Evolutionary conservation across 805 yeast species (phyloP).

Genomic region (Maudiozyma turicensis): DNA sequence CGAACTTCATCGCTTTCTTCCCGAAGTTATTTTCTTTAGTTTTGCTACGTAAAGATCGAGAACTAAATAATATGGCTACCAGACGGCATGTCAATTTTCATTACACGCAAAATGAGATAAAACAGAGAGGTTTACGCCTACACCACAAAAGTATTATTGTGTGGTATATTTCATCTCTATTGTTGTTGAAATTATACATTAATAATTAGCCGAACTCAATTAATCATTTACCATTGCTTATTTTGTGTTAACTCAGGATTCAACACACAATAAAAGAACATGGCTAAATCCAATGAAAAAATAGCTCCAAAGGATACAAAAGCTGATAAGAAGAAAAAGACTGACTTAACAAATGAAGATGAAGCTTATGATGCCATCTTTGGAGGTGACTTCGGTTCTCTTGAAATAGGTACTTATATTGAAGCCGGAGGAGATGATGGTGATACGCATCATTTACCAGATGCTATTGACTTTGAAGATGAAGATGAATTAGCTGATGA

Average conservation of each 20-base stretch:
- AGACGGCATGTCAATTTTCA: too few relatives aligned
- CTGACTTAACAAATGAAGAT: slow-evolving; percentile 29
- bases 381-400: slow-evolving; percentile 30
- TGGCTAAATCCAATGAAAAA: background rate
- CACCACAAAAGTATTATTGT: too few relatives aligned
- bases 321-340: slow-evolving; percentile 1
- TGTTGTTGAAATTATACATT: too few relatives aligned
- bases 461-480: slow-evolving; percentile 90
- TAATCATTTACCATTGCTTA: too few relatives aligned
- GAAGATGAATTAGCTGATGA: slow-evolving; percentile 94
- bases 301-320: background rate
- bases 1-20: background rate
- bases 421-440: slow-evolving; percentile 32
- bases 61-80: too few relatives aligned
- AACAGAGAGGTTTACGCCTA: too few relatives aligned
- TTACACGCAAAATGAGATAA: too few relatives aligned
- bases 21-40: too few relatives aligned
- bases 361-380: slow-evolving; percentile 32
- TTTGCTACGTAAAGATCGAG: background rate
- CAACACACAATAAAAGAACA: background rate
- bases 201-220: too few relatives aligned
- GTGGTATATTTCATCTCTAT: too few relatives aligned
- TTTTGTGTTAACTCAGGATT: too few relatives aligned
- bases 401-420: slow-evolving; percentile 26
- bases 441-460: slow-evolving; percentile 64